These are phyloP conservation scores for Plasmodium yoelii DNA, from an alignment of 169 alveolate genomes.

Conservation along the genomic window DNA sequence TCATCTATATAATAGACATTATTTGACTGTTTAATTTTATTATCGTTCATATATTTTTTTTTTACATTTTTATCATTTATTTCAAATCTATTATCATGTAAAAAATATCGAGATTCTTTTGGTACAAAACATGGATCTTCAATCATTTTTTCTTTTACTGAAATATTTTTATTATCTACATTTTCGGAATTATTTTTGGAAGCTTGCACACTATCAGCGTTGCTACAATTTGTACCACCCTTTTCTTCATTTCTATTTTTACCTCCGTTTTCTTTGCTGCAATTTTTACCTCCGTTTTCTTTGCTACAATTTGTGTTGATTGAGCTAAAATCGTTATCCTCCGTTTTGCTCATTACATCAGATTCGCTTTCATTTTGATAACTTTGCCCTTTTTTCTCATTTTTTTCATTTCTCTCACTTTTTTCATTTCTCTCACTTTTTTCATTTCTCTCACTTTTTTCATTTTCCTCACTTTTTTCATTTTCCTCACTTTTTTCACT, in stretches of 20 bases:
- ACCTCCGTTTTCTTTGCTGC: no score
- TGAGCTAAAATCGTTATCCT: neutral
- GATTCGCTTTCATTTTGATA: neutral
- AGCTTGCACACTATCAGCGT: no score
- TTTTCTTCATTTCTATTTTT: no score
- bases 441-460: constrained; percentile 41
- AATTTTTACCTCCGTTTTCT: neutral
- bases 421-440: neutral
- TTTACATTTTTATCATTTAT: constrained; percentile 19
- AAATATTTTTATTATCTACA: constrained; percentile 11
- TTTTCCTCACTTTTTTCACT: neutral
- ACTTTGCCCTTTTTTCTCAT: constrained; percentile 19
- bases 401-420: constrained; percentile 49
- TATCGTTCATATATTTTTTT: constrained; percentile 13
- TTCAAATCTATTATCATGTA: constrained; percentile 74
- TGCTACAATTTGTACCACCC: no score
- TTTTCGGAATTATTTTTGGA: neutral
- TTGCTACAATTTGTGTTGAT: neutral
- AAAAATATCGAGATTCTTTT: constrained; percentile 54
- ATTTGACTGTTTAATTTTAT: constrained; percentile 14
- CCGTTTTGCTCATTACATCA: neutral
- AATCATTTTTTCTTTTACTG: constrained; percentile 65
- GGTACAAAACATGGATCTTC: constrained; percentile 77
- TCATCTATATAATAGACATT: constrained; percentile 25
- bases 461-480: constrained; percentile 26